Evolutionary conservation across 2,329 filamentous ascomycete genomes (phyloP), one percentile per base, ranked within the genome.

Genomic region (Colletotrichum sp.): DNA sequence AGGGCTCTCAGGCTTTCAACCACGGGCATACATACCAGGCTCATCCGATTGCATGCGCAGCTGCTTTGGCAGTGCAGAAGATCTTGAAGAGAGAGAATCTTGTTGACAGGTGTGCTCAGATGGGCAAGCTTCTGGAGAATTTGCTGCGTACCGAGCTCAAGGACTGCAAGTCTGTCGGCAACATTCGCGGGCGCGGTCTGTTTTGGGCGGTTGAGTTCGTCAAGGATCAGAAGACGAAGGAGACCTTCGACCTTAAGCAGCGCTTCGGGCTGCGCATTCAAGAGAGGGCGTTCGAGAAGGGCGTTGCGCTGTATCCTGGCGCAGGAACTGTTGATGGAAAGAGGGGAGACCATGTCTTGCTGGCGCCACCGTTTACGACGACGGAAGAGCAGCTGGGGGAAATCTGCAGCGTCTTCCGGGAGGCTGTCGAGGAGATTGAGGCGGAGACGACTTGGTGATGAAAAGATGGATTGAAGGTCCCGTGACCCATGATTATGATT

Each of bases 281-380:
- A 18, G 78, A 83, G 34, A 77, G 74, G 10, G 82, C 82, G 0
- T 82, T 84, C 26, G 72, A 80, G 13, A 55, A 80, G 16, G 76
- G 73, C 6, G 77, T 78, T 12, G 77, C 75, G 4, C 16, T 78
- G 18, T 78, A 95, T 80, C 91, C 92, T 2, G 93, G 92, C 0
- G 85, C 85, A 1, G 93, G 93, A 2, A 92, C 91, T 0, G 90
- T 87, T 0, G 92, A 89, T 78, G 88, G 94, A 60, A 87, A 89
- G 2, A 81, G 81, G 2, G 94, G 94, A 12, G 94, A 96, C 80
- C 93, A 95, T 82, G 86, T 95, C 44, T 87, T 96, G 30, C 80
- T 96, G 13, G 90, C 93, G 2, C 94, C 94, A 7, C 89, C 94
- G 1, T 95, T 92, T 83, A 95, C 90, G 60, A 87, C 93, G 26